A percentile compares a stretch with the other conserved stretches of the same genome.
phyloP scores from a whole-genome alignment of 805 yeast genomes.

The Metschnikowia baotianmanensis region DNA sequence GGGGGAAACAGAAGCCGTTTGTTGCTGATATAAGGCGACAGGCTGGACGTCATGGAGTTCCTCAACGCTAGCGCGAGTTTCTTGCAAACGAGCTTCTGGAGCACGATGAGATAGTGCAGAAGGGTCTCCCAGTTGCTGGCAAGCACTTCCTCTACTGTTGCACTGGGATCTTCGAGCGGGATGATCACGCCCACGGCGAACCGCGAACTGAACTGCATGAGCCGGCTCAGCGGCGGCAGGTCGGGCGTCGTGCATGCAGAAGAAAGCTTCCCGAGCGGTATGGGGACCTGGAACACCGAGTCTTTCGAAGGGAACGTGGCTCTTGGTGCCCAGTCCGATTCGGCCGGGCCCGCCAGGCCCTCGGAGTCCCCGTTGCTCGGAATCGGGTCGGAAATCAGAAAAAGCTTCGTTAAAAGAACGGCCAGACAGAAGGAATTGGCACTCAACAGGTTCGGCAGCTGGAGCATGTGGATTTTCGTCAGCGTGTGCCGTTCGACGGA shows the following conservation, averaged over 20 bases:
- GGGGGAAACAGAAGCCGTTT: slow-evolving; percentile 38
- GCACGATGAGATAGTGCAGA: slow-evolving; percentile 35
- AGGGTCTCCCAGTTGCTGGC: slow-evolving; percentile 51
- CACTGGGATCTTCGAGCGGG: slow-evolving; percentile 38
- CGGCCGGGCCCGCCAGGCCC: slow-evolving; percentile 5
- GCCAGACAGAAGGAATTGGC: slow-evolving; percentile 29
- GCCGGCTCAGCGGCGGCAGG: slow-evolving; percentile 1
- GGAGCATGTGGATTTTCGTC: slow-evolving; percentile 49
- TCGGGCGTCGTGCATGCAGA: slow-evolving; percentile 2
- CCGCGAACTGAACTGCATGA: slow-evolving; percentile 28
- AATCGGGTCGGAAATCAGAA: slow-evolving; percentile 34
- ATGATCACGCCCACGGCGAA: slow-evolving; percentile 49
- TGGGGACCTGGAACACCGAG: slow-evolving; percentile 14
- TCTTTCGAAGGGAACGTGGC: slow-evolving; percentile 37
- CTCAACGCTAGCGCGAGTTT: slow-evolving; percentile 33
- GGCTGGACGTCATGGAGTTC: slow-evolving; percentile 14
- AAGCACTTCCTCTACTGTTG: slow-evolving; percentile 38
- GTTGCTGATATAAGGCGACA: slow-evolving; percentile 27
- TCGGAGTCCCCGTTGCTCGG: slow-evolving; percentile 1
- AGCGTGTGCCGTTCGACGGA: slow-evolving; percentile 42
- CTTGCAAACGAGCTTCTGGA: slow-evolving; percentile 40
- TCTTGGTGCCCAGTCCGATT: slow-evolving; percentile 40
- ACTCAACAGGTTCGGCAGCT: slow-evolving; percentile 38
- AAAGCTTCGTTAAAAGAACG: slow-evolving; percentile 45
- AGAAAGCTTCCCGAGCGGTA: neutral